Evolutionary conservation across 805 yeast genomes (phyloP), one percentile per base, ranked within the genome.

Genomic region (Schwanniomyces pseudopolymorphus): DNA sequence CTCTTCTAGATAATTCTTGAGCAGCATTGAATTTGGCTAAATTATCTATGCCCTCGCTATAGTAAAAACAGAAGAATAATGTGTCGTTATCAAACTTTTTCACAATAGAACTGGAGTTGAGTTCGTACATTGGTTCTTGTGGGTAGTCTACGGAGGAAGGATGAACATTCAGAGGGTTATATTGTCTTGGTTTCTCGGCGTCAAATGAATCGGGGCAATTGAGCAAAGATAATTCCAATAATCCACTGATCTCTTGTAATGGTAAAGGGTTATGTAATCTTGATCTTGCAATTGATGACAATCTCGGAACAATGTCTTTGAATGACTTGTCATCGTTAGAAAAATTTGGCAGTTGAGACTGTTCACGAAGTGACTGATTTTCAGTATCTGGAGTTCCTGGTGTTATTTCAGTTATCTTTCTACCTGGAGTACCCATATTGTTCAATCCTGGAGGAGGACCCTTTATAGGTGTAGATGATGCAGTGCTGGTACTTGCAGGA

Each of bases 151-250:
- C 80, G 33, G 94, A 88, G 6, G 96, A 89, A 22, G 97, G 96
- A 60, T 87, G 95, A 44, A 95, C 95, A 54, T 83, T 81, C 19
- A 79, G 77, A 5, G 97, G 92, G 41, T 78, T 80, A 62, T 89
- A 84, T 61, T 79, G 78, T 50, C 85, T 79, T 14, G 97, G 96
- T 55, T 75, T 80, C 58, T 92, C 97, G 2, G 96, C 85, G 62
- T 92, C 96, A 48, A 84, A 79, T 0, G 98, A 88, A 67, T 94
- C 98, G 0, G 99, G 98, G 63, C 97, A 89, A 58, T 87, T 87
- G 55, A 88, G 72, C 48, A 89, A 73, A 2, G 97, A 90, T 1
- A 86, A 79, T 61, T 89, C 95, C 53, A 92, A 72, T 55, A 80
- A 71, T 47, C 76, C 75, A 42, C 79, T 69, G 20, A 87, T 81